phyloP scores from a whole-genome alignment of 495 filamentous ascomycete genomes.

The Podospora fimiseda region DNA sequence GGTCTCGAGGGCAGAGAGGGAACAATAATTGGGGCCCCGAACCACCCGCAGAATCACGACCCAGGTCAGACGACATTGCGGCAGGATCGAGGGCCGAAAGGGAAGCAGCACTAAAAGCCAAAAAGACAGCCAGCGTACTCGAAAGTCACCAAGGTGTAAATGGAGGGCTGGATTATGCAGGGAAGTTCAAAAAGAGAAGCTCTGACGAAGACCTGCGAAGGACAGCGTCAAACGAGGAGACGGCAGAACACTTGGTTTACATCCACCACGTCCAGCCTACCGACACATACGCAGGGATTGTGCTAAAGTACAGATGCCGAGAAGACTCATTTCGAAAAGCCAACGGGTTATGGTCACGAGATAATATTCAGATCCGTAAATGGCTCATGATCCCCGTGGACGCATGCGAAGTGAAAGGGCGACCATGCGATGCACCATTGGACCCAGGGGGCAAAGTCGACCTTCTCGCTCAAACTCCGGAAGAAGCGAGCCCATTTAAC shows the following conservation, averaged over 20 bases:
- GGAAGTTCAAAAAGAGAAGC: slow-evolving; percentile 48
- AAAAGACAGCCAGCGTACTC: slow-evolving; percentile 44
- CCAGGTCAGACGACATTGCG: slow-evolving; percentile 39
- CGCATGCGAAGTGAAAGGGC: slow-evolving; percentile 77
- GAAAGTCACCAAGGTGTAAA: slow-evolving; percentile 46
- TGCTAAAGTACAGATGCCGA: slow-evolving; percentile 81
- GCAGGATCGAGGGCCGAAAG: slow-evolving; percentile 43
- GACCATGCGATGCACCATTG: slow-evolving; percentile 43
- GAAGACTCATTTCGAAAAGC: slow-evolving; percentile 73
- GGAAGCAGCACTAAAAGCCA: slow-evolving; percentile 41
- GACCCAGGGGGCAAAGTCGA: slow-evolving; percentile 33
- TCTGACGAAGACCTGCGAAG: slow-evolving; percentile 41
- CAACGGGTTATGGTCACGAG: slow-evolving; percentile 91
- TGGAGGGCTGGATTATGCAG: slow-evolving; percentile 39
- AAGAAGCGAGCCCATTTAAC: slow-evolving; percentile 22
- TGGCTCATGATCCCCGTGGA: slow-evolving; percentile 82
- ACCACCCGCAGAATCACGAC: slow-evolving; percentile 29
- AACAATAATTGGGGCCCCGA: slow-evolving; percentile 35
- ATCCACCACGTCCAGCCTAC: slow-evolving; percentile 74
- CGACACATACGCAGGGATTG: slow-evolving; percentile 85
- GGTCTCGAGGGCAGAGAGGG: slow-evolving; percentile 16
- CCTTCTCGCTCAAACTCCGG: slow-evolving; percentile 41
- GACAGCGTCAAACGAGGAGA: slow-evolving; percentile 27
- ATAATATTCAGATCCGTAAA: slow-evolving; percentile 77
- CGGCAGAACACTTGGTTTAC: slow-evolving; percentile 73